Conservation (phyloP, 1,284 basidiomycete genomes). For the Rhodotorula sp. region DNA sequence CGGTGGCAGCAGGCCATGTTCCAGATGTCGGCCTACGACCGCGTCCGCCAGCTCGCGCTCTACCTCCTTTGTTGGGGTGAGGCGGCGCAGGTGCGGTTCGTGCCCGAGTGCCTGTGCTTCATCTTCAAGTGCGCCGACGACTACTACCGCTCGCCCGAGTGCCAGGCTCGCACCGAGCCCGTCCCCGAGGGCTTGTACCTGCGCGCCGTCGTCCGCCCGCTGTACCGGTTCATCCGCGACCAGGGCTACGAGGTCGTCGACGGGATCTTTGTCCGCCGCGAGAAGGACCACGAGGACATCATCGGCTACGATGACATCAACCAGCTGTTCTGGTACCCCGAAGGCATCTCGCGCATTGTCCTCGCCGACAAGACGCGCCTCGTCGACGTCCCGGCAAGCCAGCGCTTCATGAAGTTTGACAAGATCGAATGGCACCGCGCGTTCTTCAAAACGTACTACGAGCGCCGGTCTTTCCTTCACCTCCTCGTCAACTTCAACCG, state of each 20-base stretch:
- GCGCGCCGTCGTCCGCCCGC: constrained; percentile 83
- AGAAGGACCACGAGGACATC: constrained; percentile 89
- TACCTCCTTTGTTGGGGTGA: constrained; percentile 98
- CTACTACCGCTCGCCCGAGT: constrained; percentile 98
- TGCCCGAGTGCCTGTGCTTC: constrained; percentile 95
- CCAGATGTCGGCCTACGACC: constrained; percentile 97
- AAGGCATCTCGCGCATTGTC: constrained; percentile 90
- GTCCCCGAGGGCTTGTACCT: constrained; percentile 95
- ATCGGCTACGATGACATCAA: constrained; percentile 99
- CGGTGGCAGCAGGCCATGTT: constrained; percentile 98
- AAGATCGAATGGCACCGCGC: constrained; percentile 89
- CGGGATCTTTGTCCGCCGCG: constrained; percentile 88
- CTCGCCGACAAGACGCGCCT: constrained; percentile 86
- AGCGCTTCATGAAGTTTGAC: constrained; percentile 93
- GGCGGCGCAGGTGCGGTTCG: constrained; percentile 96
- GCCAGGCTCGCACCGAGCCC: constrained; percentile 87
- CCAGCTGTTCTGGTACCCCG: constrained; percentile 99
- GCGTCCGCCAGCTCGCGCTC: constrained; percentile 91
- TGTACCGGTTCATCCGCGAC: constrained; percentile 97
- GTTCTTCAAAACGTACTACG: constrained; percentile 96
- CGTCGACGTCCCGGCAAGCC: constrained; percentile 80
- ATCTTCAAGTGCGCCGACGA: constrained; percentile 99
- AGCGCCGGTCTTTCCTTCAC: constrained; percentile 90
- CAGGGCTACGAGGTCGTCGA: constrained; percentile 97
- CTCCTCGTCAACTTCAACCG: constrained; percentile 96